Evolutionary conservation across 768 basidiomycete species (phyloP), one percentile per base, ranked within the genome.

Genomic region (Daedaleopsis sinensis): DNA sequence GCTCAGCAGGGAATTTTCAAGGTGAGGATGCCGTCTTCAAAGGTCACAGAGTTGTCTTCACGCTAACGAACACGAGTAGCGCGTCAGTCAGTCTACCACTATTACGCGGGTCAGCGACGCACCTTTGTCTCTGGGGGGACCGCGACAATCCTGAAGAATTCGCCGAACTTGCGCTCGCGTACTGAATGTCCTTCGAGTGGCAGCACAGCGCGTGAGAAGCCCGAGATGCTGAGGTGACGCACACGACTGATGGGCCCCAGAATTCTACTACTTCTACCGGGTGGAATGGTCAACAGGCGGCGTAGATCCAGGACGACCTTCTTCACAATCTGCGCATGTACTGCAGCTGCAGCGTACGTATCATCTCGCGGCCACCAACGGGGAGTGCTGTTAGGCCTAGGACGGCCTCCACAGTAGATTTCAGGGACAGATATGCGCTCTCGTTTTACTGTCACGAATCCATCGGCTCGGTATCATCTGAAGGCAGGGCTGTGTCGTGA

Each of bases 1-100:
- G 76, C 70, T 10, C 85, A 85, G 62, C 78, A 79, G 53, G 79
- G 72, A 63, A 90, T 80, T 65, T 73, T 83, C 68, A 90, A 71
- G 19, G 78, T 79, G 49, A 90, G 80, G 53, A 90, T 71, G 38
- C 88, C 88, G 68, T 87, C 82, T 64, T 81, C 79, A 76, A 90
- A 80, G 55, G 77, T 74, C 36, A 82, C 84, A 32, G 76, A 70
- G 55, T 89, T 70, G 65, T 89, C 83, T 68, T 81, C 78, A 67
- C 78, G 74, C 87, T 87, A 42, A 10, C 12, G 23, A 24, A 24
- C 11, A 15, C n/a, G n/a, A n/a, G 47, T 42, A 65, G 61, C 65
- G 52, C 57, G 52, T 47, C 65, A 18, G 16, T 12, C 24, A n/a
- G 62, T 39, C 19, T 52, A 56, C 62, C 55, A 65, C 62, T 37